Evolutionary conservation across 805 yeast genomes (phyloP), one percentile per base, ranked within the genome.

Genomic region (Wickerhamomyces pijperi): DNA sequence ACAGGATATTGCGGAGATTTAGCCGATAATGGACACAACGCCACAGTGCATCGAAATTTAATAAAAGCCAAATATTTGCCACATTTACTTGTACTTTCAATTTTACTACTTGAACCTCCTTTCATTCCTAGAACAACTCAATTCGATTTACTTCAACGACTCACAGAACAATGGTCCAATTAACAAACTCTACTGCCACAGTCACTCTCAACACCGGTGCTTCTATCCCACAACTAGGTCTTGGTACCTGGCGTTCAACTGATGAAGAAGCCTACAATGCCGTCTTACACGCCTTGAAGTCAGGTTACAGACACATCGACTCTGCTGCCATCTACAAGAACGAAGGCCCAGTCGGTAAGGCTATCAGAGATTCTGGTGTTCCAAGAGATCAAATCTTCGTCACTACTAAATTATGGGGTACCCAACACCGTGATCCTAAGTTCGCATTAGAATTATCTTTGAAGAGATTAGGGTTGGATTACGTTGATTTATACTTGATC

Each of bases 401-500:
- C 48, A 80, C 87, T 47, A 82, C 90, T 42, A 82, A 82, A 55
- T 63, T 82, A 43, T 74, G 80, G 78, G 63, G 68, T 42, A 62
- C 74, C 13, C 53, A 48, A 44, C 51, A 48, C 9, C 67, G 68
- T 47, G 53, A 60, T 34, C 78, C 78, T 12, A 71, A 53, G 28
- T 61, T 54, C 17, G 82, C 81, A 11, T 59, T 83, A 32, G 68
- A 74, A 11, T 63, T 60, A 37, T 78, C 88, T 6, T 65, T 84
- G 51, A 50, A 67, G 48, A 74, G 78, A 51, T 65, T 84, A 44
- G 78, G 77, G 0, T 55, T 82, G 48, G 90, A 80, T 37, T 85
- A 85, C 51, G 80, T 85, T 39, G 95, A 85, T 55, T 63, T 85
- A 42, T 77, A 78, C 55, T 67, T 85, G 53, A 70, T 84, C 56